Conservation (phyloP, 306 rosid species). For the Prunus mongolica region DNA sequence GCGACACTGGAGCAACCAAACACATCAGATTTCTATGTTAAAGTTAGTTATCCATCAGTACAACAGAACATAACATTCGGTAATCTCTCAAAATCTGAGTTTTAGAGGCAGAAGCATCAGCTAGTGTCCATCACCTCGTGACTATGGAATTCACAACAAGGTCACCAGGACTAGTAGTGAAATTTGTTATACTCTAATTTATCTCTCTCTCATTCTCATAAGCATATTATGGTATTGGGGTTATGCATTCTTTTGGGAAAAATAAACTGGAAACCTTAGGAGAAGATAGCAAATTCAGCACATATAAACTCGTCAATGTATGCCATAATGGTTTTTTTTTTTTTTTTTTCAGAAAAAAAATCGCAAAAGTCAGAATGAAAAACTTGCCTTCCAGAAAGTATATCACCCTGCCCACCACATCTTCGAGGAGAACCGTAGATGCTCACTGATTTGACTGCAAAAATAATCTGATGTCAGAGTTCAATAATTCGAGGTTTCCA, state of each 20-base stretch:
- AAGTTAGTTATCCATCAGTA: background rate
- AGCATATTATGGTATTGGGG: background rate
- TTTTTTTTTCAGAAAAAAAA: background rate
- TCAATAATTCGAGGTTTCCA: background rate
- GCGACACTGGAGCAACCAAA: conserved; percentile 57
- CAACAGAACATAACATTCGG: background rate
- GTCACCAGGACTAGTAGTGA: background rate
- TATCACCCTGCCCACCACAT: conserved; percentile 95
- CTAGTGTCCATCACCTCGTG: background rate
- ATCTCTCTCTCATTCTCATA: background rate
- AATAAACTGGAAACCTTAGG: background rate
- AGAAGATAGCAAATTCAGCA: background rate
- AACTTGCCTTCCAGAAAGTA: conserved; percentile 95
- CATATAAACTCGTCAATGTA: background rate
- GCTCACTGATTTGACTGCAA: conserved; percentile 74
- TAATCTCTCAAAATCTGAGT: background rate
- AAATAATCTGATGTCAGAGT: background rate
- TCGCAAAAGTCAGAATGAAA: background rate
- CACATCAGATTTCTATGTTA: background rate
- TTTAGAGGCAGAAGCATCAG: background rate
- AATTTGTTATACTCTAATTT: background rate
- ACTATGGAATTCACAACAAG: background rate
- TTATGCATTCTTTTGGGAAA: background rate
- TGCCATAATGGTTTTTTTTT: background rate
- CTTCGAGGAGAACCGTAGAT: conserved; percentile 87